Evolutionary conservation across 2,329 filamentous ascomycete genomes (phyloP).

Genomic region (Trichophyton mentagrophytes): DNA sequence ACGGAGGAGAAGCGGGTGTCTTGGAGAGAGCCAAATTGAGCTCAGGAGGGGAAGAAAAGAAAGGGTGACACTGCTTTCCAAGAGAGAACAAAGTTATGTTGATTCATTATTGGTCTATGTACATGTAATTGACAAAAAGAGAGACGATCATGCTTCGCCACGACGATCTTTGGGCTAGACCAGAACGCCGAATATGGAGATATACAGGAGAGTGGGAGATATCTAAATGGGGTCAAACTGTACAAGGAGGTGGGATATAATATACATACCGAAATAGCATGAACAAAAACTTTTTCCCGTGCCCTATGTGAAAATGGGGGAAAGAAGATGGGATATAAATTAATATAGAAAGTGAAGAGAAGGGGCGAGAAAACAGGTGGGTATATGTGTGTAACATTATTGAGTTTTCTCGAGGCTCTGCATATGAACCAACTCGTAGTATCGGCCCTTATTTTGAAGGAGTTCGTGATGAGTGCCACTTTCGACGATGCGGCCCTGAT

Average conservation of each 20-base stretch:
- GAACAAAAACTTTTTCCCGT: background rate
- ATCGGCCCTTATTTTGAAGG: constrained; percentile 56
- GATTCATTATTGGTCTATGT: background rate
- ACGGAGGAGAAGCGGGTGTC: background rate
- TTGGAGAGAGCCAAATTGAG: background rate
- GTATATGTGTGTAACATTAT: background rate
- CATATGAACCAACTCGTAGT: constrained; percentile 66
- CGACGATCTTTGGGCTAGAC: background rate
- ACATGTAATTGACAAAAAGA: background rate
- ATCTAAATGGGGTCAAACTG: background rate
- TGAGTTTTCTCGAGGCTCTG: constrained; percentile 46
- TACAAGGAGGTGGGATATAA: background rate
- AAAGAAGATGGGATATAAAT: background rate
- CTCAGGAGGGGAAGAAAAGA: too few species aligned
- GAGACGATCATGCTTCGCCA: background rate
- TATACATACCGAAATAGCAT: background rate
- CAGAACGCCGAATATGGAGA: background rate
- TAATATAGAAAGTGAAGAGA: background rate
- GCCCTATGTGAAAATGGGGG: background rate
- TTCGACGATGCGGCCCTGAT: constrained; percentile 76
- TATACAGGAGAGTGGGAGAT: background rate
- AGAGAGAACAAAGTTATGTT: background rate
- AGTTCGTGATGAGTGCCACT: constrained; percentile 65
- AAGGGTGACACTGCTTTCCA: too few species aligned
- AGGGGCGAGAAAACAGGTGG: background rate